Conservation (phyloP, 495 filamentous ascomycete species). For the Monascus purpureus region DNA sequence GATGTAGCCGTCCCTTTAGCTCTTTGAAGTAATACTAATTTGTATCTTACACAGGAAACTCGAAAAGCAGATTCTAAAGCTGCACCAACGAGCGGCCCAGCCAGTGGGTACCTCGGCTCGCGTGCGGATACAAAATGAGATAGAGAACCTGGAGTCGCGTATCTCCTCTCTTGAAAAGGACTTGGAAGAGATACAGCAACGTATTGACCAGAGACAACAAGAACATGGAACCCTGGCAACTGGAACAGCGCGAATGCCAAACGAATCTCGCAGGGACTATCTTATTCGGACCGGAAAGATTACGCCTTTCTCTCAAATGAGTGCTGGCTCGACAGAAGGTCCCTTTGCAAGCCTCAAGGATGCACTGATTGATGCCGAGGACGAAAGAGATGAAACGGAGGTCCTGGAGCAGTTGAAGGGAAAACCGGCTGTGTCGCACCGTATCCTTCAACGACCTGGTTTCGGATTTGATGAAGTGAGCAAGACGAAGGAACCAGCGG, state of each 20-base stretch:
- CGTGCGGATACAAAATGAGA: constrained; percentile 43
- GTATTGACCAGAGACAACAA: constrained; percentile 60
- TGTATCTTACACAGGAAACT: constrained; percentile 22
- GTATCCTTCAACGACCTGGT: constrained; percentile 66
- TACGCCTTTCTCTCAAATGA: constrained; percentile 75
- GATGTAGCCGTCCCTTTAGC: neutral
- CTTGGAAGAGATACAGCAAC: constrained; percentile 58
- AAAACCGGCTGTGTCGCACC: constrained; percentile 52
- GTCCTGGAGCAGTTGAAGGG: constrained; percentile 29
- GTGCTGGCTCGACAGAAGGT: constrained; percentile 35
- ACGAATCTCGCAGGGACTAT: constrained; percentile 76
- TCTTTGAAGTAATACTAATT: constrained; percentile 4
- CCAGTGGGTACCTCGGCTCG: constrained; percentile 32
- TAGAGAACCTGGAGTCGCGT: constrained; percentile 45
- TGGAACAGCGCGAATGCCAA: constrained; percentile 46
- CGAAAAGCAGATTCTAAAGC: constrained; percentile 30
- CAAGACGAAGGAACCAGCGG: constrained; percentile 12
- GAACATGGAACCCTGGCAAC: constrained; percentile 22
- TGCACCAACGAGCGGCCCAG: constrained; percentile 36
- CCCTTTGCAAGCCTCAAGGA: constrained; percentile 50
- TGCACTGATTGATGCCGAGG: constrained; percentile 65
- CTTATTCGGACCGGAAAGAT: constrained; percentile 94
- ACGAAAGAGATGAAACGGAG: constrained; percentile 44
- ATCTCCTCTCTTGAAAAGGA: constrained; percentile 51
- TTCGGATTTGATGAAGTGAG: constrained; percentile 44